Evolutionary conservation across 345 rosid species (phyloP).

Genomic region (Euphorbia pulcherrima): DNA sequence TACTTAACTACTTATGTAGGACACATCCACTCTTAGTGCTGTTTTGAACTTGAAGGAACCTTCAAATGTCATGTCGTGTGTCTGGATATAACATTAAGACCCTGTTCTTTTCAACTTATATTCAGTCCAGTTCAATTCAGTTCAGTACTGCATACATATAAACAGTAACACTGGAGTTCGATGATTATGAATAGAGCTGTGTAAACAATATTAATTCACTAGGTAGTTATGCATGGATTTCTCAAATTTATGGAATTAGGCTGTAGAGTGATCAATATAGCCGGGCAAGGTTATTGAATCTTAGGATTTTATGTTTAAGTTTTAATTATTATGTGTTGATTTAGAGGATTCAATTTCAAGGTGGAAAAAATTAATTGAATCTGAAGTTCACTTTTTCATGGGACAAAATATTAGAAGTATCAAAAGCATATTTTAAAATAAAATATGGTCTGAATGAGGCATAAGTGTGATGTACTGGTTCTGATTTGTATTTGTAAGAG

Average conservation of each 20-base stretch:
- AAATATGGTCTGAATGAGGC: background rate
- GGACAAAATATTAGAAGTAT: background rate
- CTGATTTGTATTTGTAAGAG: no score
- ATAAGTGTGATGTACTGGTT: no score
- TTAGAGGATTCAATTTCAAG: background rate
- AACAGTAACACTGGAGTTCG: background rate
- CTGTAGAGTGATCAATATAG: background rate
- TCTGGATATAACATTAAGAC: background rate
- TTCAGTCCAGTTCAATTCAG: no score
- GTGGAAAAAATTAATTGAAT: background rate
- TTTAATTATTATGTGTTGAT: background rate
- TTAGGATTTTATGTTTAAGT: background rate
- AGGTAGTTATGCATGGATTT: background rate
- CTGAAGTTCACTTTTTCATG: background rate
- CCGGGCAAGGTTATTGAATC: background rate
- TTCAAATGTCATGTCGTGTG: background rate
- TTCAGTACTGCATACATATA: no score
- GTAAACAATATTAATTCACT: background rate
- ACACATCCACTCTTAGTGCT: background rate
- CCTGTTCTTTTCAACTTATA: background rate
- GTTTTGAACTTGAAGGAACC: background rate
- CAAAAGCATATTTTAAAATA: background rate
- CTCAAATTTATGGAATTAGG: background rate
- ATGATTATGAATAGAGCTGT: background rate
- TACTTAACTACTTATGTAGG: background rate